Base-by-base conservation (phyloP, 2,329 filamentous ascomycete species). In the Xylaria sp. region DNA sequence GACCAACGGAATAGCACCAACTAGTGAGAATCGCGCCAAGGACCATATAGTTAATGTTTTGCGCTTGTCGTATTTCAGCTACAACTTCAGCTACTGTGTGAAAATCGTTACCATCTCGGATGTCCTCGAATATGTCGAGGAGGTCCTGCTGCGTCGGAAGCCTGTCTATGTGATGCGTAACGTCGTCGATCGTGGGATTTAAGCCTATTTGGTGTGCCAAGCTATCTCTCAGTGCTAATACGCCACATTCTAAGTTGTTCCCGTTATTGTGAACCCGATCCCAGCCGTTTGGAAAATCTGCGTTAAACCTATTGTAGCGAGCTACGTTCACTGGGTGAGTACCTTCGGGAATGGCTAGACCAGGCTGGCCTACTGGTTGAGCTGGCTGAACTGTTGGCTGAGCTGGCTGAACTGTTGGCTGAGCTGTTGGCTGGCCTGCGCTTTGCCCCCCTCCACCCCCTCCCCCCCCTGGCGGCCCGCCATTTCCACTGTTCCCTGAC, bases 211-310 rank as follows among this genome's bases (percentile, higher is more conserved):
- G 67, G 11, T 37, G n/a, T 13, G 7, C 8, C 9, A 68, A 31
- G 41, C 61, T 68, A 19, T 69, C 55, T 11, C 1, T 15, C 7
- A 69, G 1, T 10, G 68, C 66, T 2, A 17, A 13, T n/a, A 70
- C 13, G 6, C 68, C 67, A 38, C 68, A 66, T 3, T 23, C 27
- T 3, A 58, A 27, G 1, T 11, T 9, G 1, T 1, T 2, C 9
- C 27, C 63, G 1, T 11, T 0, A 35, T 63, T 67, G 1, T 7
- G 6, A 1, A 68, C 44, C 6, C 46, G 19, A 10, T 33, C 11
- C 8, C 10, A 59, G 3, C 67, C 67, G 21, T 62, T 1, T 3
- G 57, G 61, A 21, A 68, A 66, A 10, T 33, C 51, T 3, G 19
- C 19, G 3, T 43, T 40, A 25, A 58, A 53, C 8, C 48, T 41